phyloP scores from a whole-genome alignment of 148 eudicot species.

The Mesembryanthemum crystallinum region DNA sequence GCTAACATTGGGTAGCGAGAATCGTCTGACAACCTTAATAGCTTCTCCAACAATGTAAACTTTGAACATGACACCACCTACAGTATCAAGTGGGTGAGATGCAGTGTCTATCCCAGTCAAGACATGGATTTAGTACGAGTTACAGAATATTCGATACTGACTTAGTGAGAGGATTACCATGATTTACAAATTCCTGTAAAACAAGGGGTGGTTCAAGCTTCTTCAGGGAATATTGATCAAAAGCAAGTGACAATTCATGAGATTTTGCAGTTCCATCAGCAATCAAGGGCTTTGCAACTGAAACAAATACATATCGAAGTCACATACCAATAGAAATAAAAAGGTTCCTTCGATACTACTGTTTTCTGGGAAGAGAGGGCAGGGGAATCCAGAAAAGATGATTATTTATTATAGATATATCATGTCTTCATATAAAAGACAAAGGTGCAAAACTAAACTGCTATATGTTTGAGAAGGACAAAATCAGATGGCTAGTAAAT shows the following conservation, averaged over 20 bases:
- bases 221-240: conserved; percentile 75
- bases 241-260: conserved; percentile 84
- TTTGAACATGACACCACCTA: conserved; percentile 94
- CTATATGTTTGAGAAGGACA: neutral
- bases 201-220: conserved; percentile 94
- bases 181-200: conserved; percentile 91
- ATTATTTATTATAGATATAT: no score
- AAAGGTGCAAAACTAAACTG: no score
- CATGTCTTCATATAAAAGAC: no score
- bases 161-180: conserved; percentile 49
- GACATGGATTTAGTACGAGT: neutral
- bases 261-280: conserved; percentile 78
- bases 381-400: no score
- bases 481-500: neutral
- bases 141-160: neutral
- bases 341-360: neutral
- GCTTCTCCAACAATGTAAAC: conserved; percentile 90
- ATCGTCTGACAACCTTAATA: conserved; percentile 84
- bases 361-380: neutral
- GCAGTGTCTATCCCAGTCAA: neutral
- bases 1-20: conserved; percentile 85
- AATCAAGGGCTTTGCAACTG: conserved; percentile 96
- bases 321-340: neutral
- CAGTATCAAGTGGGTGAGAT: neutral
- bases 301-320: conserved; percentile 16